A percentile compares a stretch with the other conserved stretches of the same genome.
phyloP scores from a whole-genome alignment of 2,329 filamentous ascomycete species.

The Phoma herbarum region DNA sequence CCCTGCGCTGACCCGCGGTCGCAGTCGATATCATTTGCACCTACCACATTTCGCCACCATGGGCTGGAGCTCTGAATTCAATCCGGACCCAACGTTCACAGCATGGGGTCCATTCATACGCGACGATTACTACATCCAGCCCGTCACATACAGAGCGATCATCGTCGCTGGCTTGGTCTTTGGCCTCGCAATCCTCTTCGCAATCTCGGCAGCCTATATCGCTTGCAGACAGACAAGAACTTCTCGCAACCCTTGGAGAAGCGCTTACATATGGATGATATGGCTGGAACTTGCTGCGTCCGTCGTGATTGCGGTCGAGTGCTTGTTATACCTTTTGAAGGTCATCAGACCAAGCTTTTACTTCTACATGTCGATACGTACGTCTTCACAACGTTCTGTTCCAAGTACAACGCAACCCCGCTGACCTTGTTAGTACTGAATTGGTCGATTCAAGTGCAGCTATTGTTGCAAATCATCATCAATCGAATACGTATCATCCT shows the following conservation, averaged over 20 bases:
- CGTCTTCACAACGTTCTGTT: constrained; percentile 3
- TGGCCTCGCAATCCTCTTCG: constrained; percentile 32
- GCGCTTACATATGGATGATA: constrained; percentile 58
- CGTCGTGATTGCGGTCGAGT: constrained; percentile 52
- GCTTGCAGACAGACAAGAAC: constrained; percentile 38
- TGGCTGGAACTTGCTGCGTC: constrained; percentile 58
- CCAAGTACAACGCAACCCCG: no score
- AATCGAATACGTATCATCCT: constrained; percentile 42
- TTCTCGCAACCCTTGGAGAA: constrained; percentile 36
- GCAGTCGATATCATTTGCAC: neutral
- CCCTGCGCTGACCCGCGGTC: neutral
- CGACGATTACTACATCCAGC: constrained; percentile 29
- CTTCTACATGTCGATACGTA: constrained; percentile 43
- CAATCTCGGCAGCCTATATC: constrained; percentile 40
- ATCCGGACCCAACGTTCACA: constrained; percentile 28
- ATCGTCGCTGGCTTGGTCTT: constrained; percentile 33
- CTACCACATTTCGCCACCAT: neutral
- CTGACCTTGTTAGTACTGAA: constrained; percentile 28
- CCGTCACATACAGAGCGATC: constrained; percentile 31
- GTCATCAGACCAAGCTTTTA: constrained; percentile 45
- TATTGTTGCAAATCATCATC: constrained; percentile 44
- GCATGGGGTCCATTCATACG: constrained; percentile 40
- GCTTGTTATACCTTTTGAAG: constrained; percentile 43
- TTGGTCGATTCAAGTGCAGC: constrained; percentile 42
- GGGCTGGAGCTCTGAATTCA: constrained; percentile 26